Conservation (phyloP, 2,329 filamentous ascomycete genomes). For the Colletotrichum noveboracense region DNA sequence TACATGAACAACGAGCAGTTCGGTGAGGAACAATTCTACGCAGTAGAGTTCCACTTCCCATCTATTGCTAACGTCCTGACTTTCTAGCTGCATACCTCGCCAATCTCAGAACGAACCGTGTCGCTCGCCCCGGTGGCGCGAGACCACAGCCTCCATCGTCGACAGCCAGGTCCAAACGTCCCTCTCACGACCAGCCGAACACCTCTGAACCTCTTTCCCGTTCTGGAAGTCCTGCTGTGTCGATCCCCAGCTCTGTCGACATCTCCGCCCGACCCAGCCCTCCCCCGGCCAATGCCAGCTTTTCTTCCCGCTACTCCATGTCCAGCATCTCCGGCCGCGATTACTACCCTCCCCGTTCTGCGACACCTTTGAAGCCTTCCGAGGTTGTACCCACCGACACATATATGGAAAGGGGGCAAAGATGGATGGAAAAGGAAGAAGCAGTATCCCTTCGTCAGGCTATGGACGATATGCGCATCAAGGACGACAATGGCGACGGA, state of each 20-base stretch:
- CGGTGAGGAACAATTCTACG: constrained; percentile 48
- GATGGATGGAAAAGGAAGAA: constrained; percentile 85
- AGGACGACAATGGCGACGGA: constrained; percentile 30
- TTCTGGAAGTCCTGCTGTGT: neutral
- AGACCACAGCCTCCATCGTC: constrained; percentile 59
- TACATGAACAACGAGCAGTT: constrained; percentile 74
- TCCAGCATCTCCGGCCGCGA: constrained; percentile 51
- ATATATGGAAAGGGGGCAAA: constrained; percentile 75
- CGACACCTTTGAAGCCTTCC: constrained; percentile 57
- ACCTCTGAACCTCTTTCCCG: constrained; percentile 25
- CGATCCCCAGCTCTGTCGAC: constrained; percentile 13
- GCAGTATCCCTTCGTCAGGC: constrained; percentile 72
- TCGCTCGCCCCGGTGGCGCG: constrained; percentile 72
- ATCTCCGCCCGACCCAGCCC: constrained; percentile 17
- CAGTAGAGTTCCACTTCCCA: neutral
- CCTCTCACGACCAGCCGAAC: constrained; percentile 31
- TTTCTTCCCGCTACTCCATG: constrained; percentile 56
- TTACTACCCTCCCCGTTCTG: constrained; percentile 53
- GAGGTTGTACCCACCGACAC: constrained; percentile 69
- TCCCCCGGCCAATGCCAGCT: constrained; percentile 37
- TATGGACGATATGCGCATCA: constrained; percentile 74
- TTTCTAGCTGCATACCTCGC: constrained; percentile 32
- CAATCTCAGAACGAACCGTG: constrained; percentile 71
- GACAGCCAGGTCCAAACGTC: constrained; percentile 36
- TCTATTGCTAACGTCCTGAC: neutral